Base-by-base conservation (phyloP, 345 rosid genomes). In the Conringia planisiliqua region DNA sequence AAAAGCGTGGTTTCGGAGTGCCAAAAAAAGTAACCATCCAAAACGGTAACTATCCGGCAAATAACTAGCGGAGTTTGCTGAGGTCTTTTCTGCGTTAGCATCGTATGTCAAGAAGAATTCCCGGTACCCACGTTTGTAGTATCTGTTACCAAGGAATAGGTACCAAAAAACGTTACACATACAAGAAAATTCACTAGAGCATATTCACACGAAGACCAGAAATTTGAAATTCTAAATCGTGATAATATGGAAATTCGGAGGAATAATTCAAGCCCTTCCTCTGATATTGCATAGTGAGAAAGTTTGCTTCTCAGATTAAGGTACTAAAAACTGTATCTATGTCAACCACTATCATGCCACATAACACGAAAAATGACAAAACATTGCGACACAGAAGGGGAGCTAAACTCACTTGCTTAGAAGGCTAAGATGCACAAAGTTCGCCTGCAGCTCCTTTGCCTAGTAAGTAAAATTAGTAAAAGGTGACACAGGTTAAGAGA, bases 21-120 rank as follows among this genome's bases (percentile, higher is more conserved):
- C 96, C 87, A 92, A 79, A 86, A 95, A 90, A 75, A 92, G 84
- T 75, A 92, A 54, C 99, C 99, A 95, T 68, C 97, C 99, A 62
- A 95, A 92, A n/a, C 86, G 96, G 75, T 87, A 84, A 70, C 85
- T 88, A 61, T 88, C 84, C 5, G 83, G 77, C 60, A 83, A 22
- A 61, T 64, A 63, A 71, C 84, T 79, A 74, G 81, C 33, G 33
- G 85, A 67, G 74, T 70, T 79, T 33, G 84, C 80, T 8, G 81
- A 80, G 70, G 78, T 73, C 70, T 78, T 84, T 54, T 86, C 90
- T 77, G 75, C 71, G 62, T 81, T 86, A 46, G 78, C 79, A 74
- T 87, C 84, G 62, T 70, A 77, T 59, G 80, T 64, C 80, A 76
- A 69, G 86, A 95, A 95, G 82, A 91, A 82, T 73, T 92, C 97